Conservation (phyloP, 805 yeast genomes). For the Candida suzukii region DNA sequence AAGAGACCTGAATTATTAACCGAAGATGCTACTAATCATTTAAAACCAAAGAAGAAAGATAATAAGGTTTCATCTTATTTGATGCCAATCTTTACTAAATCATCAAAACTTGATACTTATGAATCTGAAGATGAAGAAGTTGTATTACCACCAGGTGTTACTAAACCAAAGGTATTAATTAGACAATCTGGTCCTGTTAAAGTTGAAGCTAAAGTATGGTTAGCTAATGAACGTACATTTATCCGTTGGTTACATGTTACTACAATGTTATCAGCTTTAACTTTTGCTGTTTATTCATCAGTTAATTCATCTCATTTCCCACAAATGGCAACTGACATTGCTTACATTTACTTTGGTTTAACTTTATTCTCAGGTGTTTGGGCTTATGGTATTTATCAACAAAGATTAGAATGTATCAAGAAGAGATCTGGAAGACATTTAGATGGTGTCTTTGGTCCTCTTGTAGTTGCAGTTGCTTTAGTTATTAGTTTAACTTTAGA, state of each 20-base stretch:
- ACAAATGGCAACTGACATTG: conserved; percentile 57
- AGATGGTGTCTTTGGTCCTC: conserved; percentile 87
- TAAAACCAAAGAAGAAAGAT: conserved; percentile 6
- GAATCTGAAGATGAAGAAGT: conserved; percentile 88
- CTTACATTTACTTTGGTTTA: conserved; percentile 72
- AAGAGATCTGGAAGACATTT: conserved; percentile 81
- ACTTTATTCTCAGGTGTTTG: conserved; percentile 81
- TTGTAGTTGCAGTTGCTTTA: conserved; percentile 67
- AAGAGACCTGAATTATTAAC: neutral
- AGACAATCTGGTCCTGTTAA: conserved; percentile 88
- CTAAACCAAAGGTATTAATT: conserved; percentile 68
- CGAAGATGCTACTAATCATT: neutral
- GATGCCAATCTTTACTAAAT: conserved; percentile 24
- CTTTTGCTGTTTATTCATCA: conserved; percentile 77
- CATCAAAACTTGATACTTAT: conserved; percentile 28
- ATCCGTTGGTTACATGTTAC: conserved; percentile 92
- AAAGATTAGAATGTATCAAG: conserved; percentile 64
- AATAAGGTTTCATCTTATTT: conserved; percentile 13
- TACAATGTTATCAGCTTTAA: conserved; percentile 73
- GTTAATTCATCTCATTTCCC: conserved; percentile 60
- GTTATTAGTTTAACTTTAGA: conserved; percentile 61
- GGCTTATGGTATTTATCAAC: conserved; percentile 77
- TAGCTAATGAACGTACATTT: conserved; percentile 96
- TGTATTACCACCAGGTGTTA: conserved; percentile 82
- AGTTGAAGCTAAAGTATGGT: conserved; percentile 97